Conservation (phyloP, 345 rosid species). For the Theobroma cacao region DNA sequence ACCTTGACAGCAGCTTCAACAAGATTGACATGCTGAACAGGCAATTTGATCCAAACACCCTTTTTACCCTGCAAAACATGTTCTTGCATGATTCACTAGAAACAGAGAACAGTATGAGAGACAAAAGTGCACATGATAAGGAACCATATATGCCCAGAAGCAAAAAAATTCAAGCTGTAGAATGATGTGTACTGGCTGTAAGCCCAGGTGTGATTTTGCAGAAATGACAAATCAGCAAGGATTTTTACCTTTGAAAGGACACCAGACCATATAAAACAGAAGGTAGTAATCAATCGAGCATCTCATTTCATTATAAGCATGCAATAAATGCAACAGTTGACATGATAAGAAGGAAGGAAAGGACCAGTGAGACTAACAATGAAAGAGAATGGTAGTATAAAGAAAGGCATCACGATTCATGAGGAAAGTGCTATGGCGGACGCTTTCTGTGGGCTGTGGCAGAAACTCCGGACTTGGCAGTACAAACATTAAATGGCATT, state of each 20-base stretch:
- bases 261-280: not conserved
- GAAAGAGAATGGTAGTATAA: not conserved
- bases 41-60: constrained; percentile 90
- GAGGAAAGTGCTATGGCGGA: not conserved
- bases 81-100: not conserved
- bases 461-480: not conserved
- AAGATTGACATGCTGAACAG: constrained; percentile 61
- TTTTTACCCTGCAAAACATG: constrained; percentile 59
- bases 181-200: not conserved
- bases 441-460: not conserved
- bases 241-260: too few relatives aligned
- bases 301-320: not conserved
- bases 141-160: not conserved
- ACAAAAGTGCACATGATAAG: not conserved
- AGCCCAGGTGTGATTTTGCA: not conserved
- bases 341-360: not conserved
- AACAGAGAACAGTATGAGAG: not conserved
- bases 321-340: not conserved
- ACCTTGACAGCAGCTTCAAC: constrained; percentile 79
- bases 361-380: not conserved
- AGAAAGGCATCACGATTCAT: not conserved
- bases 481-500: not conserved
- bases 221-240: not conserved
- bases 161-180: not conserved
- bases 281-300: not conserved